Conservation (phyloP, 495 filamentous ascomycete genomes). For the Elasticomyces elasticus region DNA sequence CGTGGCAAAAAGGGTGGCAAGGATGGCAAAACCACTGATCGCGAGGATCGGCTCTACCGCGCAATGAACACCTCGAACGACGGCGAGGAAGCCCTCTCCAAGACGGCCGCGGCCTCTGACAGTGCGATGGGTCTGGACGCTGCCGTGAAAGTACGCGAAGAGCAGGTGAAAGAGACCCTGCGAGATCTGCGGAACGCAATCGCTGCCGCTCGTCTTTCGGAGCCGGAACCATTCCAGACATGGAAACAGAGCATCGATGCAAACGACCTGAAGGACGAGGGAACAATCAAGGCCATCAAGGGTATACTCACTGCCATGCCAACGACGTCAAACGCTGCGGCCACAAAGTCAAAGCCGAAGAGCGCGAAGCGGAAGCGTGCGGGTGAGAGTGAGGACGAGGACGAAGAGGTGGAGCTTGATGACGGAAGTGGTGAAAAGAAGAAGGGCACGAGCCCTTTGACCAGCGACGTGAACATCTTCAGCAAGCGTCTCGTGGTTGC, state of each 20-base stretch:
- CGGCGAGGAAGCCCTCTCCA: slow-evolving; percentile 27
- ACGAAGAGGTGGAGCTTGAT: not conserved
- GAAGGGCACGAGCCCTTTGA: not conserved
- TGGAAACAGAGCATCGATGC: slow-evolving; percentile 10
- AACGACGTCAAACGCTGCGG: too few species aligned
- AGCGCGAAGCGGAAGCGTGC: not conserved
- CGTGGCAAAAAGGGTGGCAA: slow-evolving; percentile 17
- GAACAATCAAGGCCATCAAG: not conserved
- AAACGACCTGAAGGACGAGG: slow-evolving; percentile 5
- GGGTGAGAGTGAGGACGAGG: slow-evolving; percentile 3
- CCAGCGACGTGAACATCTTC: slow-evolving; percentile 2
- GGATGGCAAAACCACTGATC: slow-evolving; percentile 12
- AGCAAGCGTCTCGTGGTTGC: slow-evolving; percentile 7
- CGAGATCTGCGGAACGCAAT: not conserved
- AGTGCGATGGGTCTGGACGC: not conserved
- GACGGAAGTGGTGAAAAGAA: not conserved
- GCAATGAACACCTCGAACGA: slow-evolving; percentile 14
- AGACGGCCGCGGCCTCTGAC: slow-evolving; percentile 14
- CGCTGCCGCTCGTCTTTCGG: not conserved
- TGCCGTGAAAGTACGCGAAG: slow-evolving; percentile 5
- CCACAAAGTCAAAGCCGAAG: not conserved
- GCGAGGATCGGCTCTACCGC: slow-evolving; percentile 8
- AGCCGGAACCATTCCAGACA: not conserved
- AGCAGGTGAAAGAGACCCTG: slow-evolving; percentile 1
- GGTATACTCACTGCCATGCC: not conserved